These are phyloP conservation scores for Phragmites australis DNA, from an alignment of 176 grass and related monocot genomes.

Conservation along the genomic window DNA sequence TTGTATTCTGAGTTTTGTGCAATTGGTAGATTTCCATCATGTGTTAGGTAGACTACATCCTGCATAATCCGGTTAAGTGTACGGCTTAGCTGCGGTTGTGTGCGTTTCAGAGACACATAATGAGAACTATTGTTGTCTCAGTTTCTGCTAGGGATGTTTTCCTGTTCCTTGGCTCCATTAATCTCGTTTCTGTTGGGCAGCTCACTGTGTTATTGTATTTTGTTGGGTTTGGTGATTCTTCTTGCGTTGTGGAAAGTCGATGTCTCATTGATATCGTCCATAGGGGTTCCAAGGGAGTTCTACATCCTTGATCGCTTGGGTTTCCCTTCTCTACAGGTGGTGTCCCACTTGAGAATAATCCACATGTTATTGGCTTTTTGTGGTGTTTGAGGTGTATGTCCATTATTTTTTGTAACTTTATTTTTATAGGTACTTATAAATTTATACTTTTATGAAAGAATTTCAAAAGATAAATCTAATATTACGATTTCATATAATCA, in stretches of 20 bases:
- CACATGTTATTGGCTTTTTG: neutral
- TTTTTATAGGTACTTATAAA: neutral
- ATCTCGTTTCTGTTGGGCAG: neutral
- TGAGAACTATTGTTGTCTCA: neutral
- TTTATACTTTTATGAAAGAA: too few relatives aligned
- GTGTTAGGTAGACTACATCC: constrained; percentile 34
- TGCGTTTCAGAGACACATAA: constrained; percentile 17
- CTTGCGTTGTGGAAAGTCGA: neutral
- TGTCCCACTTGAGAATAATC: too few relatives aligned
- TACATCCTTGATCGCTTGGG: too few relatives aligned
- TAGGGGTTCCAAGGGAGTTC: too few relatives aligned
- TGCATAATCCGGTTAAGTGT: constrained; percentile 17
- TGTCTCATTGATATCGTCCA: neutral
- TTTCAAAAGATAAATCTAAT: too few relatives aligned
- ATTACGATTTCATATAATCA: too few relatives aligned
- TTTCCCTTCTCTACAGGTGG: too few relatives aligned
- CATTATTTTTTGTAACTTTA: neutral
- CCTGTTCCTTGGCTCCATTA: neutral
- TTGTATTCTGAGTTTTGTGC: constrained; percentile 31
- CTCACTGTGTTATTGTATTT: too few relatives aligned
- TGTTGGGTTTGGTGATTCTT: neutral
- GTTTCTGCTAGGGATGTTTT: neutral
- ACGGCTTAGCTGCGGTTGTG: neutral
- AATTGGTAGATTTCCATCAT: constrained; percentile 2
- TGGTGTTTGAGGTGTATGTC: neutral